Evolutionary conservation across 192 early-diverging fungal species (phyloP).

Genomic region (Linnemannia elongata): DNA sequence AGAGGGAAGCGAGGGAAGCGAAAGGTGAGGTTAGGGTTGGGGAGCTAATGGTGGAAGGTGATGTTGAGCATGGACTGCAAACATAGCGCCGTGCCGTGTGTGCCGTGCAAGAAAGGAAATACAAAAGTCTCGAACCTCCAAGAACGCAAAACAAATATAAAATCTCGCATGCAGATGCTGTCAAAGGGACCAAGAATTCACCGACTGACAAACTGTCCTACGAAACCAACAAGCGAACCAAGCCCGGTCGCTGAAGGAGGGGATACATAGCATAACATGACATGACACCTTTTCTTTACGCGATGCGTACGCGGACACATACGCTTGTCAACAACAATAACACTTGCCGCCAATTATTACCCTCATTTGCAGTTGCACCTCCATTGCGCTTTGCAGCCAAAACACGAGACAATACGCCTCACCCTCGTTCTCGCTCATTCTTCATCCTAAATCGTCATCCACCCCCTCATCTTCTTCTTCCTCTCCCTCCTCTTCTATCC

Average conservation of each 20-base stretch:
- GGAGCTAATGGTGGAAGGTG: background rate
- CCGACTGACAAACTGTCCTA: too few species aligned
- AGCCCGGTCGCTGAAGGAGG: background rate
- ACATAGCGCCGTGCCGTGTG: background rate
- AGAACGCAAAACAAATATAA: background rate
- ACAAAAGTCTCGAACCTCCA: conserved; percentile 6
- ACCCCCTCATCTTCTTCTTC: too few species aligned
- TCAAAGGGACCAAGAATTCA: background rate
- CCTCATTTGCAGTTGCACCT: too few species aligned
- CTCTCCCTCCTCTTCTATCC: too few species aligned
- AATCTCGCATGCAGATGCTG: background rate
- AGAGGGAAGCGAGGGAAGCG: background rate
- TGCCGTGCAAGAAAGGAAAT: background rate
- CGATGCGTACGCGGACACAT: background rate
- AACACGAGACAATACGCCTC: too few species aligned
- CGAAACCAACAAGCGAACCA: background rate
- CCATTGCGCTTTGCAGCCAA: too few species aligned
- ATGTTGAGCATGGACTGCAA: background rate
- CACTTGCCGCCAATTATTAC: too few species aligned
- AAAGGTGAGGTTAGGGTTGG: too few species aligned
- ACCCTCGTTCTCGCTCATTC: too few species aligned
- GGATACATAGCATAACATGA: background rate
- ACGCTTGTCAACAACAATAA: background rate
- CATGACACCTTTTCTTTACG: background rate
- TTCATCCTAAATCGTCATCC: too few species aligned